Base-by-base conservation (phyloP, 1,284 basidiomycete genomes). In the Apiotrichum sp. region DNA sequence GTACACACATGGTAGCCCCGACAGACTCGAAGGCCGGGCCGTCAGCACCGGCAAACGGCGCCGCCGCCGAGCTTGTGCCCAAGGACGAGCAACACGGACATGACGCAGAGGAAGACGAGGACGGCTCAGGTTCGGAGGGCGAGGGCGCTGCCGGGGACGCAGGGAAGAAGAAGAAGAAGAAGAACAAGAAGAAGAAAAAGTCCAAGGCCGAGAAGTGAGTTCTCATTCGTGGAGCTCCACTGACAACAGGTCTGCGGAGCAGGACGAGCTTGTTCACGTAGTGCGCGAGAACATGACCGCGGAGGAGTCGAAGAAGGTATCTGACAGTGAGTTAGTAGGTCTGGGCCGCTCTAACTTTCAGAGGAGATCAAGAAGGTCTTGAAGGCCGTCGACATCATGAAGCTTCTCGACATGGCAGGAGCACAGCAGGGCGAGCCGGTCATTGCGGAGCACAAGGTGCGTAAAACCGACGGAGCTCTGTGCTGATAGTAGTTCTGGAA, bases 401-500 rank as follows among this genome's bases (percentile, higher is more conserved):
- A 77, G 66, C 70, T 78, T 34, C 64, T 78, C 32, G 68, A 77
- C 51, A 68, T 72, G 22, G 66, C 73, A 68, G 52, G 64, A n/a
- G 72, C 70, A 39, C 64, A 60, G 1, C 86, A 85, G 65, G 85
- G 82, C 69, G 88, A 90, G 77, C 83, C 88, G 62, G 32, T 38
- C 6, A 80, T 87, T 65, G 88, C 86, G 33, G 86, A 87, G 68
- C 90, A 95, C 74, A 95, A 95, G 80, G 90, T 88, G 62, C 50
- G 79, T 65, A 13, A 13, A 14, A 13, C 16, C 3, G 46, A 29
- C 6, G 33, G 8, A 4, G 3, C 9, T 35, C 3, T 0, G 3
- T 8, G 41, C 59, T 62, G 46, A 51, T 48, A 0, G 1, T 56
- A 93, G 90, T 97, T 97, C 77, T 97, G 93, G 93, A 84, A 80